phyloP scores from a whole-genome alignment of 169 alveolate genomes.

The Babesia sp. region DNA sequence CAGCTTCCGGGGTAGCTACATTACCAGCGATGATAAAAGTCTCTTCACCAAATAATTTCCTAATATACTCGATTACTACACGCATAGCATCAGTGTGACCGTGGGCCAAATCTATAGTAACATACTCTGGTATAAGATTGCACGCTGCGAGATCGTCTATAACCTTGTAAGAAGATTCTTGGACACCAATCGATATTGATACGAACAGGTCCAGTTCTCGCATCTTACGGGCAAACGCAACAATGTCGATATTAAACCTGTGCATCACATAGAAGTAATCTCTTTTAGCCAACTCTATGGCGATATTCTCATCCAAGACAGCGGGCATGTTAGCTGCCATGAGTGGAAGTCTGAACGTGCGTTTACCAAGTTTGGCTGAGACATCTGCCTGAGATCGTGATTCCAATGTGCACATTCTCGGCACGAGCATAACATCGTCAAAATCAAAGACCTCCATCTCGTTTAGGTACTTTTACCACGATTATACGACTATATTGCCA shows the following conservation, averaged over 20 bases:
- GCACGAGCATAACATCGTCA: conserved; percentile 56
- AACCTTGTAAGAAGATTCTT: conserved; percentile 35
- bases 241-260: conserved; percentile 42
- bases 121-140: conserved; percentile 44
- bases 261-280: conserved; percentile 66
- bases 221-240: conserved; percentile 49
- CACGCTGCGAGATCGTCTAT: conserved; percentile 35
- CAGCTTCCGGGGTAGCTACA: conserved; percentile 89
- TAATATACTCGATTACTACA: conserved; percentile 32
- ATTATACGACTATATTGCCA: too few relatives aligned
- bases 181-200: conserved; percentile 60
- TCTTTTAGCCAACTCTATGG: conserved; percentile 46
- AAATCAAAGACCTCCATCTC: conserved; percentile 36
- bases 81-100: conserved; percentile 44
- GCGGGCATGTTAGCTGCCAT: conserved; percentile 68
- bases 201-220: conserved; percentile 29
- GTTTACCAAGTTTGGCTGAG: conserved; percentile 49
- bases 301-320: conserved; percentile 57
- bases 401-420: conserved; percentile 45
- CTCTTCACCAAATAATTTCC: conserved; percentile 25
- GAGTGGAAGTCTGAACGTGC: conserved; percentile 53
- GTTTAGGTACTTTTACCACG: too few relatives aligned
- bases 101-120: conserved; percentile 62
- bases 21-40: conserved; percentile 89
- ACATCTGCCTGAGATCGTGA: conserved; percentile 53